Evolutionary conservation across 2,329 filamentous ascomycete genomes (phyloP).

Genomic region (Graphilbum ipis-grandicollis): DNA sequence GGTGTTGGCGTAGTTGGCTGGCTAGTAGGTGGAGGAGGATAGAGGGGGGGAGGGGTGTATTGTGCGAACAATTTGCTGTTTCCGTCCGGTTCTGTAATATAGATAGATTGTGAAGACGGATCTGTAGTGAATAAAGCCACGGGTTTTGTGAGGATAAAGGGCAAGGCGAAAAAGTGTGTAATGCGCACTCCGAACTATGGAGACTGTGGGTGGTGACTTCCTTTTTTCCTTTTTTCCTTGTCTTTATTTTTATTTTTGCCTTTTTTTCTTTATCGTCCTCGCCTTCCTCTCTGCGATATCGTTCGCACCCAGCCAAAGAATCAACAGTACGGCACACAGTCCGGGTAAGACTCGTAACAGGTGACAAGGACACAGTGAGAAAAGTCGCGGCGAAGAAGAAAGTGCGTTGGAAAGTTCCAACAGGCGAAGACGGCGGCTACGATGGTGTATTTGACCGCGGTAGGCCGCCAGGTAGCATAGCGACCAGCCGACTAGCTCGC

Average conservation of each 20-base stretch:
- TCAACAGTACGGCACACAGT: no score
- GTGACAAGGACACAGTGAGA: not conserved
- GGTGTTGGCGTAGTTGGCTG: not conserved
- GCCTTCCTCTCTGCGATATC: no score
- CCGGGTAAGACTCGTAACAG: no score
- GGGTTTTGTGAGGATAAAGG: no score
- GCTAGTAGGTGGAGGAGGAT: not conserved
- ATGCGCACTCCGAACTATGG: not conserved
- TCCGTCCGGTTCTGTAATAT: no score
- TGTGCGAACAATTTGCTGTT: no score
- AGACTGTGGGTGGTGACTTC: not conserved
- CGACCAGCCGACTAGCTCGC: constrained; percentile 7
- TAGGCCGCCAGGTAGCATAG: constrained; percentile 14
- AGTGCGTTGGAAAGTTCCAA: not conserved
- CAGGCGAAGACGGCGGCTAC: constrained; percentile 15
- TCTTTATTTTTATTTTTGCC: no score
- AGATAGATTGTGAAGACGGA: no score
- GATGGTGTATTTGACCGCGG: constrained; percentile 20
- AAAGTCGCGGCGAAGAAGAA: not conserved
- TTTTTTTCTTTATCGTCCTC: no score
- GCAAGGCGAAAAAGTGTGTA: not conserved
- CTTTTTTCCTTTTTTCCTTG: not conserved
- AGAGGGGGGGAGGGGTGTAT: not conserved
- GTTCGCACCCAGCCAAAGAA: no score
- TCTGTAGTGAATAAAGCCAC: no score